A percentile compares a stretch with the other conserved stretches of the same genome.
Conservation (phyloP, 176 grass and related monocot species). For the Luzula sylvatica region DNA sequence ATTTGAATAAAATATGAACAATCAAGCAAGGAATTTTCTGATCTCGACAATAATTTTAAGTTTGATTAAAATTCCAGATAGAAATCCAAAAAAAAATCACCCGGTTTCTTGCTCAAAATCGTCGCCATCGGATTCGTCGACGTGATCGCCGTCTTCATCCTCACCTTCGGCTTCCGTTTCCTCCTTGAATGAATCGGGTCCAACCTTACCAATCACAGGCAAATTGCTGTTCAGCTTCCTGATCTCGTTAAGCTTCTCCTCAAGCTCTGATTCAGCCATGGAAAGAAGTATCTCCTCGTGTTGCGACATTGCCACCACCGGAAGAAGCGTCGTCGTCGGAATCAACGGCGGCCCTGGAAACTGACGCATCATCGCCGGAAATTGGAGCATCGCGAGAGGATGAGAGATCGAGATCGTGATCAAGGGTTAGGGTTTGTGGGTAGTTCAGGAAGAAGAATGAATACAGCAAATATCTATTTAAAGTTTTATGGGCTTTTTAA, state of each 20-base stretch:
- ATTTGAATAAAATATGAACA: too few relatives aligned
- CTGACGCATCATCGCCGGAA: conserved; percentile 87
- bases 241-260: conserved; percentile 79
- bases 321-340: conserved; percentile 73
- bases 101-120: conserved; percentile 88
- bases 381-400: conserved; percentile 62
- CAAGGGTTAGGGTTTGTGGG: not conserved
- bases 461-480: not conserved
- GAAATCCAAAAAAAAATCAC: conserved; percentile 25
- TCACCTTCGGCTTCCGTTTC: conserved; percentile 67
- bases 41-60: too few relatives aligned
- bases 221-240: conserved; percentile 75
- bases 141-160: conserved; percentile 77
- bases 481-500: not conserved
- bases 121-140: conserved; percentile 83
- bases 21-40: too few relatives aligned
- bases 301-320: conserved; percentile 49
- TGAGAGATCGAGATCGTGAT: not conserved
- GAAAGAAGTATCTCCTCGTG: conserved; percentile 81
- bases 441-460: not conserved
- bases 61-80: not conserved
- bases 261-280: conserved; percentile 75
- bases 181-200: conserved; percentile 49
- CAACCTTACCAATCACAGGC: conserved; percentile 62
- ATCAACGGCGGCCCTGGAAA: conserved; percentile 70